Conservation (phyloP, 768 basidiomycete species). For the Phaeotremella skinneri region DNA sequence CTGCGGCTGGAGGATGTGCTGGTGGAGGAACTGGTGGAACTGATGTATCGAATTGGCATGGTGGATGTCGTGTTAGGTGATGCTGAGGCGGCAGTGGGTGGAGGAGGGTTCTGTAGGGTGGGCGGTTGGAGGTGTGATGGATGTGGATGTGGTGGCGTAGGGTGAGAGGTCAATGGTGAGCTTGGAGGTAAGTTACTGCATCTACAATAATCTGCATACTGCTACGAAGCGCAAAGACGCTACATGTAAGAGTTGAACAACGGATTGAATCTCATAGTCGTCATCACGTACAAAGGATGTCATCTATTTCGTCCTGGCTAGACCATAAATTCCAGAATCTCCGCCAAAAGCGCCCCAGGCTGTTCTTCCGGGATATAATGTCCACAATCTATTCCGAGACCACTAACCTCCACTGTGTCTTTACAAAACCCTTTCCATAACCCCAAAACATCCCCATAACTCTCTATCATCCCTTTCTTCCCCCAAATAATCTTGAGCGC, state of each 20-base stretch:
- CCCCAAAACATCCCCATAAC: constrained; percentile 16
- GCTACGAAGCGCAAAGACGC: background rate
- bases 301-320: too few relatives aligned
- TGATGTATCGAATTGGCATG: background rate
- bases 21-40: constrained; percentile 1
- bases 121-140: background rate
- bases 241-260: background rate
- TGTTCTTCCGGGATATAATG: constrained; percentile 45
- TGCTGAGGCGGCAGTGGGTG: background rate
- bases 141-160: too few relatives aligned
- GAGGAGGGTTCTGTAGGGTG: background rate
- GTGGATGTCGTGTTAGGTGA: too few relatives aligned
- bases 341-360: constrained; percentile 30
- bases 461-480: constrained; percentile 34
- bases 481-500: constrained; percentile 38
- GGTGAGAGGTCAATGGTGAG: background rate
- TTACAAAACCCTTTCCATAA: constrained; percentile 31
- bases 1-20: background rate
- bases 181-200: background rate
- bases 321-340: constrained; percentile 21
- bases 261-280: too few relatives aligned
- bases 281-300: constrained; percentile 1
- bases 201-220: background rate
- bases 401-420: constrained; percentile 18
- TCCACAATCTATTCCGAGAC: constrained; percentile 25